Evolutionary conservation across 352 stramenopile genomes (phyloP).

Genomic region (Pythium folliculosum): DNA sequence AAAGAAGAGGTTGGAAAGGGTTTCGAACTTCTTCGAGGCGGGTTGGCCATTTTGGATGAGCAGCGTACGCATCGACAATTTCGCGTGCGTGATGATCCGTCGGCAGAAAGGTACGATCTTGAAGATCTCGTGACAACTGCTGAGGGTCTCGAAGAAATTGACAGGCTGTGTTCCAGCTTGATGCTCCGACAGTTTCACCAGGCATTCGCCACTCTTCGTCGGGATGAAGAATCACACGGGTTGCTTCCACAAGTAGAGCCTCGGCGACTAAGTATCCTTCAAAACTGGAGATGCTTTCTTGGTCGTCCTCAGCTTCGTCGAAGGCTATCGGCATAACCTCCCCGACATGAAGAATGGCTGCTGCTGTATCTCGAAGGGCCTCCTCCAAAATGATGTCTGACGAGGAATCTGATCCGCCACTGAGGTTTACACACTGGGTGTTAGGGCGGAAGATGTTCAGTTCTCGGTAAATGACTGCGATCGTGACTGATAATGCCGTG

Average conservation of each 20-base stretch:
- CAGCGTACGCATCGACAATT: constrained; percentile 39
- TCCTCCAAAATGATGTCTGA: not conserved
- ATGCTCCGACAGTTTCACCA: constrained; percentile 53
- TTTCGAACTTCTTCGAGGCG: constrained; percentile 7
- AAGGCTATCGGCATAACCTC: not conserved
- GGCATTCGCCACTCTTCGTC: constrained; percentile 42
- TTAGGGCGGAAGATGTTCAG: constrained; percentile 18
- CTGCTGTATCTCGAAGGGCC: constrained; percentile 9
- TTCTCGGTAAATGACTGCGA: not conserved
- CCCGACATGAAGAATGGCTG: constrained; percentile 14
- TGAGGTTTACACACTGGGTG: not conserved
- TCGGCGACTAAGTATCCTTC: constrained; percentile 64
- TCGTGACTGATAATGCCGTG: not conserved
- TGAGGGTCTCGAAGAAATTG: constrained; percentile 39
- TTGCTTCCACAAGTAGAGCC: constrained; percentile 55
- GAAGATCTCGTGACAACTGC: constrained; percentile 21
- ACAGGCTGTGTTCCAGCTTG: constrained; percentile 53
- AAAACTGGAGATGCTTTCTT: constrained; percentile 33
- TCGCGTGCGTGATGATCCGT: constrained; percentile 14
- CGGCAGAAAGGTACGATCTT: not conserved
- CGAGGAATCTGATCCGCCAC: not conserved
- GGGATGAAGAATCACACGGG: constrained; percentile 44
- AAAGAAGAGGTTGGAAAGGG: constrained; percentile 31
- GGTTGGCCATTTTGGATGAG: constrained; percentile 26
- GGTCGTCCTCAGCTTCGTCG: not conserved